phyloP scores from a whole-genome alignment of 768 basidiomycete species.

The Leucocoprinus sp. region DNA sequence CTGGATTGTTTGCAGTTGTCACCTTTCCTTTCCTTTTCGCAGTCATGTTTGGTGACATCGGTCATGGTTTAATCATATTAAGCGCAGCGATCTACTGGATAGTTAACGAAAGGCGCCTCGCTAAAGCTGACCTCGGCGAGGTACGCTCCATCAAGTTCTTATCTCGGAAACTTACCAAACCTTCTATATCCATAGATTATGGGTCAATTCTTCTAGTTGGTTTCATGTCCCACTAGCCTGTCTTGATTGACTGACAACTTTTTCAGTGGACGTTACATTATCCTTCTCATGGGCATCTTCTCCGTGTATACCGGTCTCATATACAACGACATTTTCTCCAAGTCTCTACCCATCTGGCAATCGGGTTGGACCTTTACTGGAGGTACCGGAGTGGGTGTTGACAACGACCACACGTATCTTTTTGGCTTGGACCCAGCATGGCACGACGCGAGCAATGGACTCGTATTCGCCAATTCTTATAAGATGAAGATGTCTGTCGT shows the following conservation, averaged over 20 bases:
- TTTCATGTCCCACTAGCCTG: conserved; percentile 15
- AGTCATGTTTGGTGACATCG: conserved; percentile 99
- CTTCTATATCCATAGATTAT: conserved; percentile 46
- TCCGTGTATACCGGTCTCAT: conserved; percentile 95
- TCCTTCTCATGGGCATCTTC: conserved; percentile 95
- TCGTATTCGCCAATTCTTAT: conserved; percentile 96
- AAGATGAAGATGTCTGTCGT: conserved; percentile 99
- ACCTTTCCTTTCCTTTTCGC: conserved; percentile 99
- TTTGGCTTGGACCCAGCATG: conserved; percentile 94
- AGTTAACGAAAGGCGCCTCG: conserved; percentile 71
- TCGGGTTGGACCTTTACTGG: conserved; percentile 83
- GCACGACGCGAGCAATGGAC: conserved; percentile 86
- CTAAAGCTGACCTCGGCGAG: conserved; percentile 67
- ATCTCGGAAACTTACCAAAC: neutral
- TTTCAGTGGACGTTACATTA: conserved; percentile 91
- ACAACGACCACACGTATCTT: conserved; percentile 72
- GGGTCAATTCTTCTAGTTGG: conserved; percentile 90
- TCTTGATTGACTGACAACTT: conserved; percentile 12
- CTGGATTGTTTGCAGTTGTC: conserved; percentile 83
- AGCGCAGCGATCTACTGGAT: conserved; percentile 80
- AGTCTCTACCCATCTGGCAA: conserved; percentile 76
- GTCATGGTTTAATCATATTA: conserved; percentile 84
- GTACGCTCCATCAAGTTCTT: conserved; percentile 26
- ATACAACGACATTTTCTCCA: conserved; percentile 99
- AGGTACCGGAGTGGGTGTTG: conserved; percentile 37